Conservation (phyloP, 1,284 basidiomycete species). For the Malassezia vespertilionis region DNA sequence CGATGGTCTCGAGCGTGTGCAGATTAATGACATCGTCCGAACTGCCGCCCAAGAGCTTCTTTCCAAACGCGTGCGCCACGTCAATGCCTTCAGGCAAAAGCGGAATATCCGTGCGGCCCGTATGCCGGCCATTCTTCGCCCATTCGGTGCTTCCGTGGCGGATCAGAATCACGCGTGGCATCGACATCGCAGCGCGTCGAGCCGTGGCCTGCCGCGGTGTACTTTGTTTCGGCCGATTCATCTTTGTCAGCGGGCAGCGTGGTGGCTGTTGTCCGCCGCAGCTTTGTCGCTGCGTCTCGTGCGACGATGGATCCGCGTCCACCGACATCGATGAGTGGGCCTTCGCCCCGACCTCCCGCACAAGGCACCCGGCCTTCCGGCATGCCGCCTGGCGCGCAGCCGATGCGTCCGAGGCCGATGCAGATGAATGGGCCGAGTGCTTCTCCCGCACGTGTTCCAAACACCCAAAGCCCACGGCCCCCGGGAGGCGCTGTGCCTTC, state of each 20-base stretch:
- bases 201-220: neutral
- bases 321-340: slow-evolving; percentile 12
- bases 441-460: too few species aligned
- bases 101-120: slow-evolving; percentile 38
- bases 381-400: neutral
- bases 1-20: slow-evolving; percentile 31
- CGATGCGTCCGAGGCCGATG: neutral
- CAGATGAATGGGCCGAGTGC: neutral
- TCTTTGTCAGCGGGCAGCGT: neutral
- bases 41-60: slow-evolving; percentile 29
- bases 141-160: slow-evolving; percentile 46
- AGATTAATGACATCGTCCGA: slow-evolving; percentile 32
- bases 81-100: slow-evolving; percentile 37
- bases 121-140: slow-evolving; percentile 43
- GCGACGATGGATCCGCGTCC: slow-evolving; percentile 14
- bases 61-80: slow-evolving; percentile 34
- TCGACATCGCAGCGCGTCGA: neutral
- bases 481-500: slow-evolving; percentile 1
- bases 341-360: slow-evolving; percentile 13
- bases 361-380: neutral
- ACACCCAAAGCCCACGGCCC: too few species aligned
- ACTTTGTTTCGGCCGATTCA: neutral
- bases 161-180: slow-evolving; percentile 37
- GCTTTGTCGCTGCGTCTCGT: neutral
- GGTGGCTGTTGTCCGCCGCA: neutral